Evolutionary conservation across 345 rosid species (phyloP).

Genomic region (Salix purpurea): DNA sequence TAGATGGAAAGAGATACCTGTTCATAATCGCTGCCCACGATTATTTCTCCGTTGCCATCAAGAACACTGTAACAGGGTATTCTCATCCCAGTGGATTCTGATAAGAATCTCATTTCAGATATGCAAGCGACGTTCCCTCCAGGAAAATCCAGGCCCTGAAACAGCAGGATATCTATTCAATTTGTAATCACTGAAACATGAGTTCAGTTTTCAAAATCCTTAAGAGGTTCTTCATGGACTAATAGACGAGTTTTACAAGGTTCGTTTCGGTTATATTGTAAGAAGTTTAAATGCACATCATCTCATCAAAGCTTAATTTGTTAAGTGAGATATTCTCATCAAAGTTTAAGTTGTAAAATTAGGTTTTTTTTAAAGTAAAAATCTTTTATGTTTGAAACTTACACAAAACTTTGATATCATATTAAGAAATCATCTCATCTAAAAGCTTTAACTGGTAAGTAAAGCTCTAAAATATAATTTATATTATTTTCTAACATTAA

Average conservation of each 20-base stretch:
- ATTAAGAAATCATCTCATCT: too few relatives aligned
- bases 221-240: neutral
- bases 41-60: slow-evolving; percentile 50
- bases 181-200: neutral
- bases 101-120: slow-evolving; percentile 48
- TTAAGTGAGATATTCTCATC: too few relatives aligned
- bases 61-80: slow-evolving; percentile 71
- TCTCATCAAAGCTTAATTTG: too few relatives aligned
- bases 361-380: too few relatives aligned
- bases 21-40: slow-evolving; percentile 24
- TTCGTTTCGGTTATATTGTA: too few relatives aligned
- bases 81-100: slow-evolving; percentile 49
- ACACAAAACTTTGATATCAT: too few relatives aligned
- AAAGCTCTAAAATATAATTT: too few relatives aligned
- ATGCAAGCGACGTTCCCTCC: slow-evolving; percentile 69
- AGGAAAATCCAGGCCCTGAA: slow-evolving; percentile 47
- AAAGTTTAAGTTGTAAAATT: too few relatives aligned
- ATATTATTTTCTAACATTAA: too few relatives aligned
- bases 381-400: too few relatives aligned
- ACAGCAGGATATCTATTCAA: neutral
- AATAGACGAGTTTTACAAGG: neutral
- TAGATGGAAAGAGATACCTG: slow-evolving; percentile 27
- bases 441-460: too few relatives aligned
- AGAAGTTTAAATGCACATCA: too few relatives aligned
- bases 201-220: neutral